A percentile compares a stretch with the other conserved stretches of the same genome.
Evolutionary conservation across 208 protist genomes (phyloP).

Genomic region (Herpetomonas samuelpessoai): DNA sequence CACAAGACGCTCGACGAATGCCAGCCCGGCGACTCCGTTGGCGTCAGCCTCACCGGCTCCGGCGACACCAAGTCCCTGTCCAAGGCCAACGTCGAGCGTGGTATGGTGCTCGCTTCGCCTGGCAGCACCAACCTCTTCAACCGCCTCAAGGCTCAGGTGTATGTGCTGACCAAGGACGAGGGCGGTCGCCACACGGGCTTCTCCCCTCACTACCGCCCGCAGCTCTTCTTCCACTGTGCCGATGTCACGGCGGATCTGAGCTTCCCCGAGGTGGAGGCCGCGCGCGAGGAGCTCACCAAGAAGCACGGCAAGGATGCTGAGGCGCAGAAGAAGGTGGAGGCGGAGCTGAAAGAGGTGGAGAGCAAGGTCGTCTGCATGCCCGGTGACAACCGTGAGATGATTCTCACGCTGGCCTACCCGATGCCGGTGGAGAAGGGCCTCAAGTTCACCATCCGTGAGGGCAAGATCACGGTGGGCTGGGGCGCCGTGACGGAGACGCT

Average conservation of each 20-base stretch:
- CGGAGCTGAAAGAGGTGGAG: conserved; percentile 80
- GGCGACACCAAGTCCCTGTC: conserved; percentile 90
- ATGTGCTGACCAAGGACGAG: conserved; percentile 98
- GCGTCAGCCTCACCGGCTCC: conserved; percentile 91
- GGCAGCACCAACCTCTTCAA: conserved; percentile 93
- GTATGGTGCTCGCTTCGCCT: conserved; percentile 94
- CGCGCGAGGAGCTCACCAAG: conserved; percentile 72
- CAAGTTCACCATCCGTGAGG: conserved; percentile 98
- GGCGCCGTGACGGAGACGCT: conserved; percentile 96
- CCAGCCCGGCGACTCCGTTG: conserved; percentile 98
- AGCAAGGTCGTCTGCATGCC: conserved; percentile 97
- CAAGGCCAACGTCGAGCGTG: conserved; percentile 95
- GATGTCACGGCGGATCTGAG: conserved; percentile 96
- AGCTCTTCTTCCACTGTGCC: conserved; percentile 98
- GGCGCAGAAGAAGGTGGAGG: conserved; percentile 80
- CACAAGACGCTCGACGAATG: conserved; percentile 95
- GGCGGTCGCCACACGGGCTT: conserved; percentile 99
- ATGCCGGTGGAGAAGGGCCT: conserved; percentile 94
- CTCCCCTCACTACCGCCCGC: conserved; percentile 95
- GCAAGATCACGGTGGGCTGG: conserved; percentile 98
- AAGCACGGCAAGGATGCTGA: conserved; percentile 76
- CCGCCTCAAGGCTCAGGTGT: conserved; percentile 96
- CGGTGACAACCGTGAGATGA: conserved; percentile 96
- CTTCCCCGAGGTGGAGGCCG: conserved; percentile 88
- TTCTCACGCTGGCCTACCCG: conserved; percentile 92